Evolutionary conservation across 768 basidiomycete species (phyloP), one percentile per base, ranked within the genome.

Genomic region (Suillus americanus): DNA sequence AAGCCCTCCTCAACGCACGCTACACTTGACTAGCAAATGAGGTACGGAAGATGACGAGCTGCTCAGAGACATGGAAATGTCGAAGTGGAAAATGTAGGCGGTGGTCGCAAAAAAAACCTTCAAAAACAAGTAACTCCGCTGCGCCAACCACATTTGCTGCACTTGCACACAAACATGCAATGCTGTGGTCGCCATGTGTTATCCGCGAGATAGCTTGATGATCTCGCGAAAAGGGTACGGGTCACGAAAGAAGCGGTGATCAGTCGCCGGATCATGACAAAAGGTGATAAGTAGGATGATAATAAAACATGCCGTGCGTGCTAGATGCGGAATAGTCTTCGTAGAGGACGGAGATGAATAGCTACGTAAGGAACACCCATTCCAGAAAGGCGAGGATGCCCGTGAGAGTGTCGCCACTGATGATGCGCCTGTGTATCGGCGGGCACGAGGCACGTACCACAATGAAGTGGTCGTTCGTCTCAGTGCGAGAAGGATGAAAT

Each of bases 391-490:
- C 63, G 59, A 59, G 62, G 45, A 60, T 28, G 64, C 69, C 74
- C 72, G 75, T 74, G 70, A 68, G 73, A 77, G 33, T 35, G 53
- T n/a, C 8, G 53, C 33, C 53, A 72, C 67, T 68, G 75, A 78
- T 77, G 84, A 83, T 64, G 73, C 74, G 86, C 89, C 89, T 74
- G 81, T 89, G 91, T 90, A 73, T 92, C 78, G 89, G 89, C 88
- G 80, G 79, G 82, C 81, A 82, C 86, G 87, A 89, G 84, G 83
- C 83, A 87, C 88, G 86, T 81, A 86, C 89, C 89, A 84, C 90
- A 91, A 71, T 75, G 64, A 91, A 91, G 89, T 85, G 89, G 88
- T 90, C 89, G 88, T 89, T 62, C 88, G 83, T 84, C 82, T 83
- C 75, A 86, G 85, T 83, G 75, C 71, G 72, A 71, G 77, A 84